These are phyloP conservation scores for Saccharomyces hybrid DNA, from an alignment of 1,139 yeast genomes.

Conservation along the genomic window DNA sequence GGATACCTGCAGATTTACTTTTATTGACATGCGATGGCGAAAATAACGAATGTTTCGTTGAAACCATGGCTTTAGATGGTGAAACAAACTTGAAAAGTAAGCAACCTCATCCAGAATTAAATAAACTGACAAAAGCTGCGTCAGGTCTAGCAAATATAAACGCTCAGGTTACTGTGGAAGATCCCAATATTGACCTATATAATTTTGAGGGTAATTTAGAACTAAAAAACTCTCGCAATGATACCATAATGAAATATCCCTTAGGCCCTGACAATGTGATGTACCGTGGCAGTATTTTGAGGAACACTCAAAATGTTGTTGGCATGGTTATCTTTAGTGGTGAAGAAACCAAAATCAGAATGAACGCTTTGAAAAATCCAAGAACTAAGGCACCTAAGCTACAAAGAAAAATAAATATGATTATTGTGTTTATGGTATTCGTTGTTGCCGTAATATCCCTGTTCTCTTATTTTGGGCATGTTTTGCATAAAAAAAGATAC, in stretches of 20 bases:
- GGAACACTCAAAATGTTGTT: slow-evolving; percentile 67
- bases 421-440: slow-evolving; percentile 80
- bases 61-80: slow-evolving; percentile 97
- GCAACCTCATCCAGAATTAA: slow-evolving; percentile 57
- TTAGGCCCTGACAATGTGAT: slow-evolving; percentile 73
- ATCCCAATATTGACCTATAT: slow-evolving; percentile 85
- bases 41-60: slow-evolving; percentile 72
- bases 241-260: slow-evolving; percentile 40
- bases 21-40: slow-evolving; percentile 60
- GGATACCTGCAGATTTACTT: slow-evolving; percentile 88
- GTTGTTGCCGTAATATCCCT: slow-evolving; percentile 69
- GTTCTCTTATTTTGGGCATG: slow-evolving; percentile 76
- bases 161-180: slow-evolving; percentile 64
- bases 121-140: slow-evolving; percentile 43
- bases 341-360: slow-evolving; percentile 90
- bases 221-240: slow-evolving; percentile 22
- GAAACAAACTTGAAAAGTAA: slow-evolving; percentile 84
- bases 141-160: slow-evolving; percentile 45
- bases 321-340: slow-evolving; percentile 91
- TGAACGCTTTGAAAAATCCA: slow-evolving; percentile 88
- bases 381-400: slow-evolving; percentile 90
- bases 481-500: slow-evolving; percentile 42
- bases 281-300: slow-evolving; percentile 79
- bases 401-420: slow-evolving; percentile 72
- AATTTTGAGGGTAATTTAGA: slow-evolving; percentile 77